Base-by-base conservation (phyloP, 805 yeast species). In the Zygotorulaspora florentina region DNA sequence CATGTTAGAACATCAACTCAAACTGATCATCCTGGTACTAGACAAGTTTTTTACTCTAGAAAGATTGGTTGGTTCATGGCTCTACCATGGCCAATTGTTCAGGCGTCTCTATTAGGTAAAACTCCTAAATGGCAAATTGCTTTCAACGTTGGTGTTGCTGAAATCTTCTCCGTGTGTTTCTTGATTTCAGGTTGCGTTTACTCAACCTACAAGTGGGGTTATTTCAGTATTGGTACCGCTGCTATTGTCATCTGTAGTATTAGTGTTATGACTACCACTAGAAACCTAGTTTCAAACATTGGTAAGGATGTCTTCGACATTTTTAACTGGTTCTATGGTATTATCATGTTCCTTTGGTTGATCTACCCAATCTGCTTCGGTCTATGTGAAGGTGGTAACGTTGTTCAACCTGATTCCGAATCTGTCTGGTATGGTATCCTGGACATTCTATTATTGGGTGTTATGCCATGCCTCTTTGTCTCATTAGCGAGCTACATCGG, bases 41-140 rank as follows among this genome's bases (percentile, higher is more conserved):
- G 85, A 63, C 82, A 80, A 65, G 68, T 80, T 52, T 80, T 79
- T 60, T 80, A 80, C 57, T 71, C 74, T 17, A 74, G 77, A 60
- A 77, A 68, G 56, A 70, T 79, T 53, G 84, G 80, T 46, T 80
- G 80, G 80, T 80, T 80, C 64, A 64, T 79, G 55, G 67, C 77
- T 15, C 50, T 51, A 45, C 66, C 66, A 51, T 77, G 76, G 71
- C 81, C 83, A 33, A 64, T 73, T 29, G 54, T 55, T 57, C 60
- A 60, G 45, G 57, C 59, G 8, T 55, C 58, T 16, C 35, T 62
- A 39, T 37, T 61, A 33, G 61, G 62, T 45, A 48, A 45, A 35
- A 58, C 64, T 15, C 59, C 59, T 39, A 38, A 48, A 42, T 52
- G 52, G 51, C 65, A 56, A 38, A 55, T 54, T 34, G 53, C 51